Base-by-base conservation (phyloP, 179 eudicot genomes). In the Spinacia oleracea region DNA sequence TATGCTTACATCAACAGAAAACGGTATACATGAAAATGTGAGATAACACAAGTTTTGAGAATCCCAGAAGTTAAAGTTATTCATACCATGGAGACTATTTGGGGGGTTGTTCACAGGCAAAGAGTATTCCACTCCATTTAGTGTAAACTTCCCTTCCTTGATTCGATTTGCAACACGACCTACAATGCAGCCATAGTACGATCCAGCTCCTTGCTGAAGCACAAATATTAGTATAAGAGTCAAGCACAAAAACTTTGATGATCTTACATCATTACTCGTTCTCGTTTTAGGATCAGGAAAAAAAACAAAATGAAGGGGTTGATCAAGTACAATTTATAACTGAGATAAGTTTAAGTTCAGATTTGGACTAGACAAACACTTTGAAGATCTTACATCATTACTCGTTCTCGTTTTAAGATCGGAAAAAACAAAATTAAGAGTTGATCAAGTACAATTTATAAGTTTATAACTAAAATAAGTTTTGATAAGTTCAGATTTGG, bases 111-210 rank as follows among this genome's bases (percentile, higher is more conserved):
- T 96, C 78, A 96, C 64, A 46, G 97, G 87, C 85, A 96, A 82
- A 70, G 97, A 59, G 83, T 90, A 86, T 6, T 89, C 88, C 55
- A 83, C 81, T 38, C 98, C 99, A 83, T 91, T 74, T 1, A 96
- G 85, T 25, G 87, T 87, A 76, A 96, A 96, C 78, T 93, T 93
- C 38, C 99, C 99, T 32, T 85, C 91, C 85, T 94, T 93, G 82
- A 93, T 93, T 85, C 99, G 88, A 74, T 96, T 96, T n/a, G 99
- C 99, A 31, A 96, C 98, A 68, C 98, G 92, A 53, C 98, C 98
- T 35, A 96, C 98, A 73, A 96, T 93, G 88, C 96, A 90, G 46
- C 98, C 98, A 78, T 85, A 96, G 78, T 79, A 93, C 69, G 97
- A 89, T 51, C 90, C 89, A 50, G 87, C 86, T 53, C 97, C 96